These are phyloP conservation scores for Chlamydomonas reinhardtii DNA, from an alignment of 163 green algal genomes.

Conservation along the genomic window DNA sequence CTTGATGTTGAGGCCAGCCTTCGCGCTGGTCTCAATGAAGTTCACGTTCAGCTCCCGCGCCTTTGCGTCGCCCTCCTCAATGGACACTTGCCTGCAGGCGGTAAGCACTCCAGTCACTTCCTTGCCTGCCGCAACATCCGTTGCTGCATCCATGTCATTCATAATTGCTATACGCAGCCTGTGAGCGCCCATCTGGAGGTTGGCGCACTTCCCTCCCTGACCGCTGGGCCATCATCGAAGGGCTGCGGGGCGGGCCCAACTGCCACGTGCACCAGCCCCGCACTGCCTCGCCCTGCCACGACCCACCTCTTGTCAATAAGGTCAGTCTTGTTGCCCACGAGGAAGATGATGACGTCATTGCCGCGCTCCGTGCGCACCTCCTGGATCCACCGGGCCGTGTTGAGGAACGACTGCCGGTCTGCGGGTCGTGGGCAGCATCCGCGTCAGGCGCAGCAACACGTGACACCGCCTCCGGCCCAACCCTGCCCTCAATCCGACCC, in stretches of 20 bases:
- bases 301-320: conserved; percentile 94
- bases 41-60: conserved; percentile 95
- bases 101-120: no score
- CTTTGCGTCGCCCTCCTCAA: conserved; percentile 98
- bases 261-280: background rate
- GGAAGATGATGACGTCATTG: conserved; percentile 98
- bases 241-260: no score
- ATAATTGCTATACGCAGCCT: no score
- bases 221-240: no score
- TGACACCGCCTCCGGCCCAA: no score
- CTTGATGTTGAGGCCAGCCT: conserved; percentile 99
- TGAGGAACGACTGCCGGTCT: conserved; percentile 96
- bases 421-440: conserved; percentile 15
- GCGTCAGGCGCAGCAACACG: no score
- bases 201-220: no score
- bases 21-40: conserved; percentile 99
- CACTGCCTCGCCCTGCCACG: no score
- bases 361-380: conserved; percentile 97
- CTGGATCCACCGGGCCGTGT: conserved; percentile 97
- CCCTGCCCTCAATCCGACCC: no score
- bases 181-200: no score
- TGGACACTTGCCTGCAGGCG: conserved; percentile 95
- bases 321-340: conserved; percentile 99
- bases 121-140: no score
- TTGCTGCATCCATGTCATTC: no score